Conservation (phyloP, 192 early-diverging fungal species). For the Linnemannia schmuckeri region DNA sequence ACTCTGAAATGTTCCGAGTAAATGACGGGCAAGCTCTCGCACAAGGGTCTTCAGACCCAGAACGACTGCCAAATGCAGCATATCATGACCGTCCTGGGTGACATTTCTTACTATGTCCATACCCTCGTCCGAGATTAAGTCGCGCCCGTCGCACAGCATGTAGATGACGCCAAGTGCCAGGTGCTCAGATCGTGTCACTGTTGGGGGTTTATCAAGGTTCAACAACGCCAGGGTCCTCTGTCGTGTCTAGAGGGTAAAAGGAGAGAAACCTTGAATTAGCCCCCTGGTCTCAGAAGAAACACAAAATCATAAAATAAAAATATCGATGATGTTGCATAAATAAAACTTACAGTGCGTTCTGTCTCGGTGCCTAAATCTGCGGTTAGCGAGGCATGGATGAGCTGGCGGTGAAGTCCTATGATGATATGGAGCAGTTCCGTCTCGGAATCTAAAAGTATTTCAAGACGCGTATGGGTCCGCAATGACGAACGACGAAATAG, state of each 20-base stretch:
- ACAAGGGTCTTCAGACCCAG: conserved; percentile 33
- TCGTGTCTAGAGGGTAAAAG: conserved; percentile 7
- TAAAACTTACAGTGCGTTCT: conserved; percentile 20
- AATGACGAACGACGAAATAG: background rate
- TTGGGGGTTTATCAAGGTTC: conserved; percentile 29
- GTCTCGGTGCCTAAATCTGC: conserved; percentile 6
- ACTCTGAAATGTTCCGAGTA: conserved; percentile 12
- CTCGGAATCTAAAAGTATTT: conserved; percentile 31
- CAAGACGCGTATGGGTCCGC: background rate
- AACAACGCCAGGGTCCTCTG: conserved; percentile 33
- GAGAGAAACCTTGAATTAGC: background rate
- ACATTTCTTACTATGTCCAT: conserved; percentile 9
- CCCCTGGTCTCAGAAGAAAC: background rate
- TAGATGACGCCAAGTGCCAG: conserved; percentile 48
- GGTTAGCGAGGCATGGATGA: conserved; percentile 15
- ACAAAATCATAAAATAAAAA: background rate
- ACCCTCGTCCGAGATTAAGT: conserved; percentile 16
- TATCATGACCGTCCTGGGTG: conserved; percentile 34
- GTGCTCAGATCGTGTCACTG: conserved; percentile 37
- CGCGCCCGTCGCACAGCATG: conserved; percentile 38
- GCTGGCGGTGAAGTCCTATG: conserved; percentile 29
- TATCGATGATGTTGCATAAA: background rate
- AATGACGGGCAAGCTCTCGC: conserved; percentile 44
- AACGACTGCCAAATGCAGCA: conserved; percentile 38
- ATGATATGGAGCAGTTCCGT: conserved; percentile 32